Evolutionary conservation across 371 early-diverging fungal genomes (phyloP), one percentile per base, ranked within the genome.

Genomic region (Rhizopus delemar): DNA sequence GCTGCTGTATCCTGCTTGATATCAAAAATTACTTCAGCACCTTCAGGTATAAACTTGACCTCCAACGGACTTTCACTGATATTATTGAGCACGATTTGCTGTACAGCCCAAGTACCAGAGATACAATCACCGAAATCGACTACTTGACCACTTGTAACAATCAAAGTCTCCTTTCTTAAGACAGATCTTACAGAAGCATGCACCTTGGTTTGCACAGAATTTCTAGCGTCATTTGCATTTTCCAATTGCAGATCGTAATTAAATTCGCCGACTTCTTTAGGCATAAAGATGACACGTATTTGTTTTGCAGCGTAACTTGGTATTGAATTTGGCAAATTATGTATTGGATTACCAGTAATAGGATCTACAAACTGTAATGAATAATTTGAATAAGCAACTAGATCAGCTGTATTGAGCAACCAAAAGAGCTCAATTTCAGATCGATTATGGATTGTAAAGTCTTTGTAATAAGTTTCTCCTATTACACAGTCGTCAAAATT

Each of bases 121-220:
- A 86, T 85, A 66, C 95, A 95, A 60, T 95, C 94, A 31, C 96
- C 97, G 81, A 98, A 98, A 71, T 98, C 96, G 8, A 98, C 58
- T 4, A 86, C 75, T 43, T 80, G 86, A 1, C 90, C 93, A 57
- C 86, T 87, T 54, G 87, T 88, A 38, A 97, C 83, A 0, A 88
- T 77, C 36, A 92, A 66, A 0, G 88, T 81, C 57, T 93, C 95
- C 53, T 95, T 90, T 38, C 86, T 80, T 51, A 86, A 76, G 4
- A 87, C 88, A 1, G 90, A 87, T 7, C 91, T 83, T 0, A 93
- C 93, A 4, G 84, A 74, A 0, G 95, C 95, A 58, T 93, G 91
- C 33, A 96, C 82, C n/a, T 81, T 82, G 38, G 86, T 86, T 70
- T 91, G 86, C 49, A 93, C 82, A 8, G 87, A 83, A 68, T 96